A percentile compares a stretch with the other conserved stretches of the same genome.
Evolutionary conservation across 2,329 filamentous ascomycete species (phyloP).

Genomic region (Ophiostoma angusticollis): DNA sequence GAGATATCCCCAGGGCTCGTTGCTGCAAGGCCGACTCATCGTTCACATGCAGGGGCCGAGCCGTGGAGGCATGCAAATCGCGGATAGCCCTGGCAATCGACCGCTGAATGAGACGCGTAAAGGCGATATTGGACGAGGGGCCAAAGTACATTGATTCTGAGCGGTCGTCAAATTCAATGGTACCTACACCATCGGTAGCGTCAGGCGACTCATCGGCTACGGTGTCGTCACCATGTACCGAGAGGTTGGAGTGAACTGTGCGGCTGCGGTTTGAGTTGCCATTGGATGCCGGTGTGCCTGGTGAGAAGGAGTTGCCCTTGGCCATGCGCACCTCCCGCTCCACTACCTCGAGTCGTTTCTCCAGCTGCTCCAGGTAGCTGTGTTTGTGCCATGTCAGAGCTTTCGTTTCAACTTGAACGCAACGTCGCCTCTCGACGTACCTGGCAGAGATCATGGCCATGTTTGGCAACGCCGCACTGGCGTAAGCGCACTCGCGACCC

Average conservation of each 20-base stretch:
- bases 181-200: slow-evolving; percentile 15
- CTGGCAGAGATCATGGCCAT: slow-evolving; percentile 3
- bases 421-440: neutral
- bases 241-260: neutral
- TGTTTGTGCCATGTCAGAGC: neutral
- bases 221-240: too few species aligned
- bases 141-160: slow-evolving; percentile 16
- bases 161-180: slow-evolving; percentile 15
- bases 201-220: slow-evolving; percentile 5
- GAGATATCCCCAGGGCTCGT: too few species aligned
- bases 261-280: neutral
- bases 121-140: slow-evolving; percentile 18
- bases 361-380: slow-evolving; percentile 4
- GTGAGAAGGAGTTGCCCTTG: too few species aligned
- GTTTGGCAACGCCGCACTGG: slow-evolving; percentile 1
- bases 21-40: too few species aligned
- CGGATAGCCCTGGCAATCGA: slow-evolving; percentile 10
- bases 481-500: slow-evolving; percentile 9
- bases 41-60: too few species aligned
- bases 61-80: too few species aligned
- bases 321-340: too few species aligned
- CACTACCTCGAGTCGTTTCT: slow-evolving; percentile 9
- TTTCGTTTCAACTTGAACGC: neutral
- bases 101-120: slow-evolving; percentile 14
- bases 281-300: slow-evolving; percentile 6